Evolutionary conservation across 306 rosid genomes (phyloP), one percentile per base, ranked within the genome.

Genomic region (Trifolium repens): DNA sequence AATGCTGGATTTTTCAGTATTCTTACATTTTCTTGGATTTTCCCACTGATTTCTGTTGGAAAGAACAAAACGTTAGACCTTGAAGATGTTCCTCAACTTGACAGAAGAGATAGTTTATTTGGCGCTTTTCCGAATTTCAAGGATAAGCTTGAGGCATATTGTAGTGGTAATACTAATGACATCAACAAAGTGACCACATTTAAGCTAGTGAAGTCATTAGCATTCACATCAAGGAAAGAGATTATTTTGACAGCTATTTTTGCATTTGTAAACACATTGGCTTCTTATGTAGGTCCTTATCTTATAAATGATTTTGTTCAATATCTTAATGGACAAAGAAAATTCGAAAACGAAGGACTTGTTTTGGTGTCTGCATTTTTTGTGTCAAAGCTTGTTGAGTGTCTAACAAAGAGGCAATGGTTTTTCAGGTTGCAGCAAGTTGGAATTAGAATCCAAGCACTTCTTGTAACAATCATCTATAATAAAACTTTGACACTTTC

Each of bases 201-300:
- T 50, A 86, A 83, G 80, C 67, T 86, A 24, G 82, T 39, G 52
- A 83, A 81, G 82, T 26, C 57, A 9, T 66, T 86, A 9, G 3
- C 81, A 2, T 8, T 61, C 65, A 71, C 80, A 22, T 82, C 78
- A 0, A 67, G 85, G 89, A 83, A 78, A 61, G 87, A 83, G 66
- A 71, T 86, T 78, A 67, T 83, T 24, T 69, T 73, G 43, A 81
- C 84, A 2, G 87, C 50, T 30, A 5, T 79, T 67, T 55, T 78
- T 44, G 80, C 43, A 26, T 7, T 78, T 2, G 2, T 68, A 4
- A 35, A 71, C 30, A 66, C 85, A 1, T 34, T 86, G 75, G 87
- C 89, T 71, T 83, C 85, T 73, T 86, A 86, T 49, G 87, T 83
- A 62, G 87, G 89, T 50, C 89, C 87, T 37, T 83, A 80, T 78